Conservation (phyloP, 208 protist genomes). For the Strigomonas culicis region DNA sequence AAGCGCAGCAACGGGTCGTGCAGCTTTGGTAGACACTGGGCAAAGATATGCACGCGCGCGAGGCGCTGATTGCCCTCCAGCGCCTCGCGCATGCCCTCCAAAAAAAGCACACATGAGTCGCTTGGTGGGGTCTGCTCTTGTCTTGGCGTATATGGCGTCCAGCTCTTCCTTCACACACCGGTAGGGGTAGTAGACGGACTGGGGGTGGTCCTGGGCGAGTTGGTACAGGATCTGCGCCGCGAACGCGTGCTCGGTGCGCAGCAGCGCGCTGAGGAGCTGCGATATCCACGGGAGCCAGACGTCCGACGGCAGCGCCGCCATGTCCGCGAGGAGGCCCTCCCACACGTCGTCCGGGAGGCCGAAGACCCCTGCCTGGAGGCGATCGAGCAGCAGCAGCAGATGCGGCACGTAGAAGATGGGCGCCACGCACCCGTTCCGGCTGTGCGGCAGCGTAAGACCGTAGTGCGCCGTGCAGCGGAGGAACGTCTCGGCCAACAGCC, state of each 20-base stretch:
- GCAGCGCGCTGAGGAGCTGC: conserved; percentile 9
- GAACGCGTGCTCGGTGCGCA: conserved; percentile 17
- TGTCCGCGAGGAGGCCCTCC: background rate
- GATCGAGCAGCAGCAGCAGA: conserved; percentile 12
- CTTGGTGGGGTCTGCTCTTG: background rate
- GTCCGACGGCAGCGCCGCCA: conserved; percentile 1
- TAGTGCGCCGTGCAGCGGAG: background rate
- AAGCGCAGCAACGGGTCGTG: conserved; percentile 4
- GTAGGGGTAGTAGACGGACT: conserved; percentile 78
- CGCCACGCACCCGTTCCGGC: background rate
- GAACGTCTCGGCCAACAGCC: background rate
- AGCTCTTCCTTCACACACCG: conserved; percentile 56
- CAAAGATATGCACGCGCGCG: background rate
- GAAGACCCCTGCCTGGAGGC: background rate
- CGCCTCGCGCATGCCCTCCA: background rate
- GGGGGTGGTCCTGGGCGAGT: conserved; percentile 51
- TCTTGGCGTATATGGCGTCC: background rate
- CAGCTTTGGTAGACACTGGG: conserved; percentile 5
- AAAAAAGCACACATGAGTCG: background rate
- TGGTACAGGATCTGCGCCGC: conserved; percentile 31
- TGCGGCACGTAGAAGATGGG: conserved; percentile 11
- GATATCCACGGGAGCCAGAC: conserved; percentile 19
- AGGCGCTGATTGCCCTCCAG: background rate
- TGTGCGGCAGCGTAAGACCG: background rate
- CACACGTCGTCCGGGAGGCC: background rate